These are phyloP conservation scores for Agrocybe praecox DNA, from an alignment of 768 basidiomycete genomes.

Conservation along the genomic window DNA sequence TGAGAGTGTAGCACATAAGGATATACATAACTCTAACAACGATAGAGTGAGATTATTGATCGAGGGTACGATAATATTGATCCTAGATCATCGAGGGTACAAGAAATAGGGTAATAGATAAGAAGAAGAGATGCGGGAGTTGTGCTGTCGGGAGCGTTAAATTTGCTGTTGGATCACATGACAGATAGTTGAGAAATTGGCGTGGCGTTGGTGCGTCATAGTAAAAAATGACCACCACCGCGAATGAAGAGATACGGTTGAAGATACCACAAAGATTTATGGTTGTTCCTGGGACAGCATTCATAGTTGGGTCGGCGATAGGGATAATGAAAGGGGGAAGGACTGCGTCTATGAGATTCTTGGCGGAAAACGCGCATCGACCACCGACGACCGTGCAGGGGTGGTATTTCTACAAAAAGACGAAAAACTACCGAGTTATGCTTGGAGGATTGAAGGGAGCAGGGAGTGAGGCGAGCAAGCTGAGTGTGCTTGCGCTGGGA, in stretches of 20 bases:
- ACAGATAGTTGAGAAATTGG: not conserved
- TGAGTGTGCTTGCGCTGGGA: slow-evolving; percentile 41
- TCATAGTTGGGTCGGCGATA: slow-evolving; percentile 63
- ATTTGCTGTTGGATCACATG: slow-evolving; percentile 2
- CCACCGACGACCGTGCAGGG: slow-evolving; percentile 84
- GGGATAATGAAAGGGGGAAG: slow-evolving; percentile 77
- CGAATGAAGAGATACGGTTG: slow-evolving; percentile 31
- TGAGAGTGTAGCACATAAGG: too few species aligned
- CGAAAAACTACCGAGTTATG: slow-evolving; percentile 88
- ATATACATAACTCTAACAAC: too few species aligned
- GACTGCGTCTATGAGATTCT: slow-evolving; percentile 72
- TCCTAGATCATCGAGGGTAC: too few species aligned
- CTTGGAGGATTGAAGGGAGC: slow-evolving; percentile 72
- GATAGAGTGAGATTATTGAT: too few species aligned
- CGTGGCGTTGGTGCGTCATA: not conserved
- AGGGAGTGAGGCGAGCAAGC: slow-evolving; percentile 52
- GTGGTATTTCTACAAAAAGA: slow-evolving; percentile 97
- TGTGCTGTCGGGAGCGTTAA: too few species aligned
- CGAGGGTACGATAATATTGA: too few species aligned
- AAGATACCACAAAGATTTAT: slow-evolving; percentile 61
- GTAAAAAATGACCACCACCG: slow-evolving; percentile 4
- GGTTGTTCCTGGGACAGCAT: slow-evolving; percentile 60
- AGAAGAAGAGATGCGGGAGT: too few species aligned
- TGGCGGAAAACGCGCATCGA: slow-evolving; percentile 93
- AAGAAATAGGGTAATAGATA: too few species aligned